phyloP scores from a whole-genome alignment of 176 grass and related monocot genomes.

The Avena atlantica region DNA sequence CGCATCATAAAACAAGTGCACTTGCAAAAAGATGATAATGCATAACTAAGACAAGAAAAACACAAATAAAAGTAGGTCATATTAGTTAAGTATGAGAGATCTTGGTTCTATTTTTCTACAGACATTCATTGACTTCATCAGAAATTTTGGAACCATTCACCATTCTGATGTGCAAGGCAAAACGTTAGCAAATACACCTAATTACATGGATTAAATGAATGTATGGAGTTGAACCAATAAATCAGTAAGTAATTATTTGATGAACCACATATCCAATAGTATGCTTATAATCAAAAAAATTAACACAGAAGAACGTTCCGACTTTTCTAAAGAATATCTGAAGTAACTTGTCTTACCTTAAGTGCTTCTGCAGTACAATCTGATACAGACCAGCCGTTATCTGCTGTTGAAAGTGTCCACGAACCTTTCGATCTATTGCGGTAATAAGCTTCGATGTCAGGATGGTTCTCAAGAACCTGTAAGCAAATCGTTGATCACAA shows the following conservation, averaged over 20 bases:
- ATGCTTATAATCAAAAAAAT: no score
- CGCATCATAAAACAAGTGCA: not conserved
- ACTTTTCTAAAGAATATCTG: not conserved
- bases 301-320: no score
- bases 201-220: not conserved
- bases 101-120: not conserved
- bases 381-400: constrained; percentile 60
- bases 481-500: not conserved
- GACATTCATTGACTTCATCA: not conserved
- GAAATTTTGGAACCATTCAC: not conserved
- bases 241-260: not conserved
- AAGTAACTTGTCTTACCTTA: constrained; percentile 40
- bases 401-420: constrained; percentile 64
- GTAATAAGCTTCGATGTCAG: constrained; percentile 36
- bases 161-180: not conserved
- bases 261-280: not conserved
- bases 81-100: not conserved
- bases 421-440: constrained; percentile 63
- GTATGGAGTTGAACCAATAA: not conserved
- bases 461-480: constrained; percentile 55
- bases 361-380: constrained; percentile 63
- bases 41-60: not conserved
- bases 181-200: not conserved
- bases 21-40: not conserved
- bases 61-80: not conserved